Evolutionary conservation across 2,329 filamentous ascomycete genomes (phyloP).

Genomic region (Exophiala xenobiotica): DNA sequence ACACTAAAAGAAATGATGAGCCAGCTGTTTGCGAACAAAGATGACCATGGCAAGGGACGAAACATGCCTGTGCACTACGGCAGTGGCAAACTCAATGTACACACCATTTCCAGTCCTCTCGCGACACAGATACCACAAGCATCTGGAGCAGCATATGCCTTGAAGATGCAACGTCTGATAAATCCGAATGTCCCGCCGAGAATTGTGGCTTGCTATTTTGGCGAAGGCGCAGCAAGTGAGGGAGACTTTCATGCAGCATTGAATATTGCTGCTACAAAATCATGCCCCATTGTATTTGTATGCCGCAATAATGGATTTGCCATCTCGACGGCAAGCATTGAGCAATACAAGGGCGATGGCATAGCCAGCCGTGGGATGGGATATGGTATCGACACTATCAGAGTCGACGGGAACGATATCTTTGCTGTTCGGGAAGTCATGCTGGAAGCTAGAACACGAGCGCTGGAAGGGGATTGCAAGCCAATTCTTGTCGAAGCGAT

Average conservation of each 20-base stretch:
- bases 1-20: constrained; percentile 88
- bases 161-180: constrained; percentile 75
- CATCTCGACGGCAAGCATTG: constrained; percentile 83
- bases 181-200: constrained; percentile 67
- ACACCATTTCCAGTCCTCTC: constrained; percentile 81
- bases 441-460: constrained; percentile 71
- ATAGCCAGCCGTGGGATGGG: constrained; percentile 84
- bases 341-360: constrained; percentile 88
- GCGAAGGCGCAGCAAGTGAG: constrained; percentile 85
- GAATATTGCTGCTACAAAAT: constrained; percentile 84
- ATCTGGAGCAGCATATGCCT: constrained; percentile 78
- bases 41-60: constrained; percentile 76
- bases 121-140: constrained; percentile 90
- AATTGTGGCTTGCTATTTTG: constrained; percentile 81
- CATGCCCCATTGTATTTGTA: constrained; percentile 85
- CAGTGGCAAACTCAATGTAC: constrained; percentile 79
- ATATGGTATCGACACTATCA: constrained; percentile 90
- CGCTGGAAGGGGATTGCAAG: constrained; percentile 74
- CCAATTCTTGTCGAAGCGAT: constrained; percentile 91
- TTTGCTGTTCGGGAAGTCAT: constrained; percentile 83
- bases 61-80: constrained; percentile 97
- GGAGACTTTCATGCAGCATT: constrained; percentile 89
- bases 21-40: constrained; percentile 83
- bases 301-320: constrained; percentile 93
- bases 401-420: constrained; percentile 92